Evolutionary conservation across 768 basidiomycete genomes (phyloP).

Genomic region (Mycena capillaripes): DNA sequence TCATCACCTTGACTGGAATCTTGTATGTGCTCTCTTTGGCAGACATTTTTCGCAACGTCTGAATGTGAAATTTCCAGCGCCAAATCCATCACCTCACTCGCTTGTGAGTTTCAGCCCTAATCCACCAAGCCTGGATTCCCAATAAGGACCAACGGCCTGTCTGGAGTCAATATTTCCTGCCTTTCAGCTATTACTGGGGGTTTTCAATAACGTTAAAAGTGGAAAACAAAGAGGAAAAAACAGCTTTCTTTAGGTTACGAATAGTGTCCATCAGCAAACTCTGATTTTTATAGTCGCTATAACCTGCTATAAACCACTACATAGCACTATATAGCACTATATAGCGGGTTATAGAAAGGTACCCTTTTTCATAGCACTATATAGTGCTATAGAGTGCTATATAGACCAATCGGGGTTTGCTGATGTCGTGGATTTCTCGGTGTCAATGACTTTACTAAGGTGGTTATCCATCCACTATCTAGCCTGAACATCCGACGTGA

Average conservation of each 20-base stretch:
- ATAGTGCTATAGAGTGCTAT: too few relatives aligned
- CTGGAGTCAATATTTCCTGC: neutral
- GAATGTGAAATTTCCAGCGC: conserved; percentile 11
- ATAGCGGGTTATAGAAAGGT: too few relatives aligned
- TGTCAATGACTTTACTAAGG: neutral
- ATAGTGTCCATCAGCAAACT: too few relatives aligned
- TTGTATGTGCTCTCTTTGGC: conserved; percentile 20
- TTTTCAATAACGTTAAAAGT: neutral
- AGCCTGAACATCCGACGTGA: neutral
- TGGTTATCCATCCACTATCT: neutral
- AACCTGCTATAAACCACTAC: too few relatives aligned
- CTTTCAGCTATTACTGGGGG: conserved; percentile 1
- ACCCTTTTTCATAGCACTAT: too few relatives aligned
- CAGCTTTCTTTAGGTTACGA: conserved; percentile 6
- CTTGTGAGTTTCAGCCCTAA: conserved; percentile 21
- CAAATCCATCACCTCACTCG: conserved; percentile 11
- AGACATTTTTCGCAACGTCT: conserved; percentile 6
- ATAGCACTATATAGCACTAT: too few relatives aligned
- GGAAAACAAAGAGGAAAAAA: conserved; percentile 7
- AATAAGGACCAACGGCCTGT: neutral
- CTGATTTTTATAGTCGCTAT: too few relatives aligned
- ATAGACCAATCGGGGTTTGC: too few relatives aligned
- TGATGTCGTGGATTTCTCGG: conserved; percentile 3
- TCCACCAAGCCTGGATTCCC: neutral
- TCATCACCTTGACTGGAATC: conserved; percentile 23